Evolutionary conservation across 192 early-diverging fungal genomes (phyloP).

Genomic region (Coemansia sp.): DNA sequence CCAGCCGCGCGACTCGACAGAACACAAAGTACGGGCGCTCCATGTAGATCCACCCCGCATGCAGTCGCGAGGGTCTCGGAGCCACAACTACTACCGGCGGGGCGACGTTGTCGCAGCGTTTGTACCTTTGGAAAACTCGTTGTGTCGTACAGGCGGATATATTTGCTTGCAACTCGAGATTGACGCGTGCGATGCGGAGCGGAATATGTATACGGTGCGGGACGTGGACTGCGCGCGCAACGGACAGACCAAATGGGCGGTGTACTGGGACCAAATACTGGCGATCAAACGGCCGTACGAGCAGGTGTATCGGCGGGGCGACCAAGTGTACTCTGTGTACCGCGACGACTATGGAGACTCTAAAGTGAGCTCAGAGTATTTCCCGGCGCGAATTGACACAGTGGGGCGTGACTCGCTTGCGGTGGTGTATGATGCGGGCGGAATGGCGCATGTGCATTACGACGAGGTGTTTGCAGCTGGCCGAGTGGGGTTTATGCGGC

Average conservation of each 20-base stretch:
- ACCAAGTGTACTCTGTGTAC: constrained; percentile 48
- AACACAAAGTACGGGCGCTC: constrained; percentile 3
- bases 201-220: constrained; percentile 38
- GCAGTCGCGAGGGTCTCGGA: constrained; percentile 1
- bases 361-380: constrained; percentile 45
- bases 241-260: constrained; percentile 29
- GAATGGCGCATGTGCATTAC: constrained; percentile 41
- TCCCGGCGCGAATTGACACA: constrained; percentile 25
- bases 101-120: constrained; percentile 45
- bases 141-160: constrained; percentile 11
- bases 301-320: constrained; percentile 31
- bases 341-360: constrained; percentile 35
- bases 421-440: constrained; percentile 27
- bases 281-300: constrained; percentile 39
- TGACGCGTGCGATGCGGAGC: constrained; percentile 26
- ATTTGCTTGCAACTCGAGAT: constrained; percentile 30
- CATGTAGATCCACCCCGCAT: constrained; percentile 34
- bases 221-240: constrained; percentile 14
- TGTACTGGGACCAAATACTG: constrained; percentile 47
- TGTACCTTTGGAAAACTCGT: constrained; percentile 13
- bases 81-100: constrained; percentile 41
- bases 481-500: constrained; percentile 41
- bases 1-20: background rate
- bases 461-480: constrained; percentile 50
- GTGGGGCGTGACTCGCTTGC: constrained; percentile 28